Conservation (phyloP, 768 basidiomycete genomes). For the Crucibulum laeve region DNA sequence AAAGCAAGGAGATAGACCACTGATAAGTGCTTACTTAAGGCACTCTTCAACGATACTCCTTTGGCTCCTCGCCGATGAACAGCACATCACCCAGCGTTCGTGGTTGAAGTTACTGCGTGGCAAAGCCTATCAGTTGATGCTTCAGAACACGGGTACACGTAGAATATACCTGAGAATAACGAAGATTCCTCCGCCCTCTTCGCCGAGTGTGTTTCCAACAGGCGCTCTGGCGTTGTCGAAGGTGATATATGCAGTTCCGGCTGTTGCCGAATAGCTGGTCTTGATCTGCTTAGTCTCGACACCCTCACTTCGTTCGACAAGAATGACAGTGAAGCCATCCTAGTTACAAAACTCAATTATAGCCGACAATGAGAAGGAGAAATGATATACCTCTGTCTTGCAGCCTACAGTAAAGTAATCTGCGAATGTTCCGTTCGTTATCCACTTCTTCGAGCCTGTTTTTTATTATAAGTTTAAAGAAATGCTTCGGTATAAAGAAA, state of each 20-base stretch:
- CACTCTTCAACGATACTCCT: conserved; percentile 67
- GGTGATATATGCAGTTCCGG: conserved; percentile 83
- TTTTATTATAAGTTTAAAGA: not conserved
- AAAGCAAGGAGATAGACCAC: not conserved
- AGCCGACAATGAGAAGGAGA: not conserved
- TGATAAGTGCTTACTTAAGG: conserved; percentile 48
- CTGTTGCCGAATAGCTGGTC: conserved; percentile 62
- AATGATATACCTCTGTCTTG: conserved; percentile 44
- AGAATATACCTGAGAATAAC: conserved; percentile 26
- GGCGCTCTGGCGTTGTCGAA: conserved; percentile 87
- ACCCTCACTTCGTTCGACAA: conserved; percentile 67
- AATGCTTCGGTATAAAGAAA: not conserved
- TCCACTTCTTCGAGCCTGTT: conserved; percentile 75
- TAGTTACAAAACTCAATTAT: conserved; percentile 19
- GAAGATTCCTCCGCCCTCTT: conserved; percentile 33
- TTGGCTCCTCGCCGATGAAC: conserved; percentile 57
- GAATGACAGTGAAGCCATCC: conserved; percentile 73
- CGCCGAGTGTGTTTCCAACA: conserved; percentile 74
- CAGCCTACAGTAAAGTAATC: conserved; percentile 71
- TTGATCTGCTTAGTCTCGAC: conserved; percentile 69
- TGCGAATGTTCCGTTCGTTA: conserved; percentile 69
- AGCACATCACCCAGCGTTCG: conserved; percentile 91
- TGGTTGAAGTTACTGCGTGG: conserved; percentile 81
- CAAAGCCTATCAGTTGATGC: not conserved
- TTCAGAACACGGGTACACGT: not conserved